Base-by-base conservation (phyloP, 331 rosid genomes). In the Rhamnella rubrinervis region DNA sequence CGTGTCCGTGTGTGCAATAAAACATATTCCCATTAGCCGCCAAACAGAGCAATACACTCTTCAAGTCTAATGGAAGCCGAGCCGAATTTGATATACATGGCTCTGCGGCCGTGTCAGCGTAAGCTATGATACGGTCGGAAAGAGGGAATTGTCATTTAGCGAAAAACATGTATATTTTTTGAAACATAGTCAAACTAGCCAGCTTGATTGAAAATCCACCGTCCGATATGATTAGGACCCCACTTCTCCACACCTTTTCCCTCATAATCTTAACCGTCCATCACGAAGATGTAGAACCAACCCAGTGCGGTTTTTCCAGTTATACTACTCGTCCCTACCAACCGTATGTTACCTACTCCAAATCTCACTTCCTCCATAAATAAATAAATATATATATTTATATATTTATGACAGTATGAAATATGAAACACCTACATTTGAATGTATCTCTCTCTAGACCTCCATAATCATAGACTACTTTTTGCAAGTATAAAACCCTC, bases 401-500 rank as follows among this genome's bases (percentile, higher is more conserved):
- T n/a, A n/a, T n/a, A n/a, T n/a, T n/a, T n/a, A n/a, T n/a, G 39
- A 23, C 35, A 40, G 35, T 57, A 57, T 23, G 66, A 63, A 47
- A 58, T 40, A 49, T 31, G 7, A 71, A 61, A 23, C 61, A 44
- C 59, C 18, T n/a, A 39, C 59, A 23, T 21, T 18, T 11, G 7
- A 53, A 8, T 49, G 4, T 37, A 41, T 51, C 26, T 18, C 58
- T 53, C 21, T 7, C 11, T 53, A 6, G 20, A 7, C 59, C 41
- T 51, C 31, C 10, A 4, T 9, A 10, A 17, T 15, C 3, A 28
- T 20, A 44, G 50, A 21, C 59, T 66, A 21, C 59, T 66, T 71
- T 71, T 52, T 66, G 47, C 75, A n/a, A 71, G 21, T 77, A 77
- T 76, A 76, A 69, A 75, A 16, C 2, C 6, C 55, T 55, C 39